Evolutionary conservation across 2,329 filamentous ascomycete species (phyloP).

Genomic region (Aspergillus bombycis): DNA sequence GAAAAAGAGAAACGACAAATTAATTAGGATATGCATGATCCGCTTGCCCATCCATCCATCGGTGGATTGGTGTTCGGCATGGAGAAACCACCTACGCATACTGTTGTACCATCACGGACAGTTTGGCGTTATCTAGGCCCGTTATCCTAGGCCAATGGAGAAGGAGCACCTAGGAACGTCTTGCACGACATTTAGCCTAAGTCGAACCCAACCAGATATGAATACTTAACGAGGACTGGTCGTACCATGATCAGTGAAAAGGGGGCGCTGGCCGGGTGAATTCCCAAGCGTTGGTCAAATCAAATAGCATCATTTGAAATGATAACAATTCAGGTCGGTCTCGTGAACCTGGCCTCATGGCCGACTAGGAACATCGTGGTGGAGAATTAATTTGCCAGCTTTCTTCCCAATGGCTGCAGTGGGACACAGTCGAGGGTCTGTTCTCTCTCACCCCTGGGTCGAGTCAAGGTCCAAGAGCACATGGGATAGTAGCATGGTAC

Average conservation of each 20-base stretch:
- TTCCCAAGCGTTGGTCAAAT: neutral
- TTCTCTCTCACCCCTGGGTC: neutral
- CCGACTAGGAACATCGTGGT: neutral
- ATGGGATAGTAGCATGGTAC: neutral
- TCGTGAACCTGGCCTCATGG: neutral
- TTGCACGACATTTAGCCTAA: neutral
- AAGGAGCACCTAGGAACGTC: too few relatives aligned
- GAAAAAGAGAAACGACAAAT: too few relatives aligned
- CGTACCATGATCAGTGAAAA: neutral
- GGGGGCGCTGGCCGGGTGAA: neutral
- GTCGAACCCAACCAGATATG: neutral
- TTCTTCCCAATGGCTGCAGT: neutral
- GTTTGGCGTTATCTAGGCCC: too few relatives aligned
- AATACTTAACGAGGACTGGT: neutral
- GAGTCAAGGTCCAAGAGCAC: neutral
- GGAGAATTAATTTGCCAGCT: neutral
- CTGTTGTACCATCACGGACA: too few relatives aligned
- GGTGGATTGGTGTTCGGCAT: too few relatives aligned
- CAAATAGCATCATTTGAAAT: neutral
- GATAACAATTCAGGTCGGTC: neutral
- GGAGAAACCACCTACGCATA: too few relatives aligned
- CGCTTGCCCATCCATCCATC: too few relatives aligned
- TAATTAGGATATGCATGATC: too few relatives aligned
- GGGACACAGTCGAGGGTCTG: neutral
- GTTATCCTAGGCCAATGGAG: too few relatives aligned